Percentiles rank a stretch among this genome's conserved stretches.
Conservation (phyloP, 192 early-diverging fungal genomes). For the Kickxella alabastrina region DNA sequence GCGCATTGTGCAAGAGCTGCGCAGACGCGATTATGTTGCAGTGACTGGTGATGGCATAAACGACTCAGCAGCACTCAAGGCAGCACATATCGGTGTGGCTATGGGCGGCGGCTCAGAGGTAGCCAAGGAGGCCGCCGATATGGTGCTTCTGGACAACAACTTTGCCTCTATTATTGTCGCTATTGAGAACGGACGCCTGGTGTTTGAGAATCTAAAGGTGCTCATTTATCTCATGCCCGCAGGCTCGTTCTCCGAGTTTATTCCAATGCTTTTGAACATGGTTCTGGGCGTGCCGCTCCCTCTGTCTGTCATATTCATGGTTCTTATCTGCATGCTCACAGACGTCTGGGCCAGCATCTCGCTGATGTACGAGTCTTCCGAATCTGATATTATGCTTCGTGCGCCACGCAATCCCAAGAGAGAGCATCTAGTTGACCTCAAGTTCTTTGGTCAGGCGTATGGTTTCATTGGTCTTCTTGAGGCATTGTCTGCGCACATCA, state of each 20-base stretch:
- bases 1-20: slow-evolving; percentile 64
- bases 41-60: slow-evolving; percentile 87
- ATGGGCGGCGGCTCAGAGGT: slow-evolving; percentile 75
- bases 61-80: slow-evolving; percentile 79
- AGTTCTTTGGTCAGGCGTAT: slow-evolving; percentile 65
- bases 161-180: slow-evolving; percentile 59
- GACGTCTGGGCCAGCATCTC: slow-evolving; percentile 57
- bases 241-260: slow-evolving; percentile 65
- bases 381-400: slow-evolving; percentile 63
- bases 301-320: slow-evolving; percentile 66
- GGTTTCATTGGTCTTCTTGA: slow-evolving; percentile 65
- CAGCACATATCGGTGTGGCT: slow-evolving; percentile 76
- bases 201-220: slow-evolving; percentile 81
- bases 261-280: slow-evolving; percentile 65
- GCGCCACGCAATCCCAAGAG: slow-evolving; percentile 63
- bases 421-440: slow-evolving; percentile 58
- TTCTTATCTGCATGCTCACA: slow-evolving; percentile 57
- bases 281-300: slow-evolving; percentile 71
- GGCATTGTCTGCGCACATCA: slow-evolving; percentile 57
- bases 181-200: slow-evolving; percentile 68
- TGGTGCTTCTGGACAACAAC: slow-evolving; percentile 56
- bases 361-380: slow-evolving; percentile 67
- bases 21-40: slow-evolving; percentile 63
- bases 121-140: slow-evolving; percentile 60
- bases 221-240: slow-evolving; percentile 69